Evolutionary conservation across 2,329 filamentous ascomycete genomes (phyloP), one percentile per base, ranked within the genome.

Genomic region (Fusarium sororula): DNA sequence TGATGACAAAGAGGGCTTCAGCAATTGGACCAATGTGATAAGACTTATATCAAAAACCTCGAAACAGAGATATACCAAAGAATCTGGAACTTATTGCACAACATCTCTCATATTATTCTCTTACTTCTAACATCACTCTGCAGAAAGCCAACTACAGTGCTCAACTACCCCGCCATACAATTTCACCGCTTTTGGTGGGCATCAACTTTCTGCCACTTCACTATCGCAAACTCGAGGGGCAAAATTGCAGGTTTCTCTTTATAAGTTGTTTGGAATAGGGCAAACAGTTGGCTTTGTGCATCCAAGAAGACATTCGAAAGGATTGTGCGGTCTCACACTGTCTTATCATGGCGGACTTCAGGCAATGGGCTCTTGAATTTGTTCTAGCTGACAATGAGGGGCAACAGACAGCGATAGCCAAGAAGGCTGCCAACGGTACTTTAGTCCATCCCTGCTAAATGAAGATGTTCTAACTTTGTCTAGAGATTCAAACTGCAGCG

Each of bases 341-440:
- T 50, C 28, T 56, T 54, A 61, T 58, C 75, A 89, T 89, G 87
- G 84, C 86, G 57, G 84, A 83, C 76, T 85, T 89, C 73, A 84
- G 85, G 72, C 86, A 88, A 73, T 84, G 88, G 72, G 87, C 87
- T 39, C 81, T 89, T 61, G 84, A 88, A 72, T 89, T 87, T 78
- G 87, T 89, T 66, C 85, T 89, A 45, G 82, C 86, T 14, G 87
- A 89, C 61, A 83, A 87, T 65, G 83, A 84, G 64, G 79, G 81
- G 42, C 81, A 80, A 64, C 81, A 84, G 69, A 80, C 77, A 22
- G 78, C 72, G 38, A 83, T 88, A 68, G 82, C 85, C 37, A 80
- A 84, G 58, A 83, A 84, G 56, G 85, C 87, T n/a, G 87, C 87
- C 26, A 79, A 79, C 72, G 83, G 84, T 85, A 68, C 26, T 77